A percentile compares a stretch with the other conserved stretches of the same genome.
Evolutionary conservation across 345 rosid genomes (phyloP).

Genomic region (Rhizophora apiculata): DNA sequence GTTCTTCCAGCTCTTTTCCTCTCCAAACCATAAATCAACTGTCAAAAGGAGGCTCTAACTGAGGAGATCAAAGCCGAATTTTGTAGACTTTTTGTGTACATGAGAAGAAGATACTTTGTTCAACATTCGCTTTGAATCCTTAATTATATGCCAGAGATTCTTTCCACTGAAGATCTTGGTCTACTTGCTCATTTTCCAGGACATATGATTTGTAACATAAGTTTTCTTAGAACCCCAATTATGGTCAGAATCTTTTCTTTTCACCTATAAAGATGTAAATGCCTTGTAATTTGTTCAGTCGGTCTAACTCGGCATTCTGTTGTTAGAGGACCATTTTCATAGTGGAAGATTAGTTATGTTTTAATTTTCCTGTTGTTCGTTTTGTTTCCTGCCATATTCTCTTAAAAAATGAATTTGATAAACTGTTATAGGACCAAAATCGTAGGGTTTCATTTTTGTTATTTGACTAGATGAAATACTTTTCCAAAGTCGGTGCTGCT

Average conservation of each 20-base stretch:
- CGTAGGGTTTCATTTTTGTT: no score
- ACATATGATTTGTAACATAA: background rate
- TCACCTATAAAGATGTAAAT: background rate
- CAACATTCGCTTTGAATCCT: background rate
- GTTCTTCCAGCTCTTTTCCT: constrained; percentile 20
- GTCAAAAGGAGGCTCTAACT: background rate
- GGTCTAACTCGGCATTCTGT: no score
- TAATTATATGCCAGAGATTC: background rate
- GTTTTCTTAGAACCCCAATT: background rate
- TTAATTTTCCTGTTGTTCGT: no score
- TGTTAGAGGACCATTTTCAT: no score
- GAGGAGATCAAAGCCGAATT: background rate
- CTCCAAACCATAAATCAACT: constrained; percentile 19
- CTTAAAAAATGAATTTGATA: no score
- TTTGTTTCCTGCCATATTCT: no score
- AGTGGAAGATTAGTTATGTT: no score
- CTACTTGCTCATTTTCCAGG: background rate
- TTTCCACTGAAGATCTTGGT: background rate
- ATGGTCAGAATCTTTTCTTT: background rate
- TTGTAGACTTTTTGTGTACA: background rate
- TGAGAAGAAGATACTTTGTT: background rate
- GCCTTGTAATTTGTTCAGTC: background rate
- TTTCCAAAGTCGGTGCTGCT: no score
- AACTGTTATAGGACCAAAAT: no score
- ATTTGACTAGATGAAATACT: no score